Base-by-base conservation (phyloP, 2,329 filamentous ascomycete genomes). In the Rhynchosporium graminicola region DNA sequence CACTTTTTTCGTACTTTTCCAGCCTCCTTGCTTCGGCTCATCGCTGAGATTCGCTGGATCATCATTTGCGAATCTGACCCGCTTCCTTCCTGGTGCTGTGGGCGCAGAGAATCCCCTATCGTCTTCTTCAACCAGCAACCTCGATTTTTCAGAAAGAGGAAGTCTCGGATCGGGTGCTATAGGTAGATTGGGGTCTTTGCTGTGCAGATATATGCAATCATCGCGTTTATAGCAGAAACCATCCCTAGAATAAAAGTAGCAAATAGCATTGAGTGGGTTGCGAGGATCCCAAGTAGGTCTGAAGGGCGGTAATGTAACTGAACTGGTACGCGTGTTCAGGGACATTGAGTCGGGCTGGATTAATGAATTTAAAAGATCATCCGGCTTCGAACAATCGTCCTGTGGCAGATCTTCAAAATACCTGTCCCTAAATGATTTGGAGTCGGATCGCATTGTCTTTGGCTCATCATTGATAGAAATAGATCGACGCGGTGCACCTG, bases 11-110 rank as follows among this genome's bases (percentile, higher is more conserved):
- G 40, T 28, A 10, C 13, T 36, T 40, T 10, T 4, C 12, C 3
- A 9, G 26, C 51, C 36, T 26, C 5, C 54, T 45, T 13, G 48
- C 28, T 36, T 47, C 29, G 13, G 40, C 31, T 10, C n/a, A 15
- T 9, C 38, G 6, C 15, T 36, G 6, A 36, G 9, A 36, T 36
- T 10, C 33, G 5, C 9, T 36, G 60, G 28, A 3, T 62, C 61
- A 20, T 50, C 36, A 26, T n/a, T 46, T 10, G 47, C 57, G 45
- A 66, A 68, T 42, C 55, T 60, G 28, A 68, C 66, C 10, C 57
- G 60, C 29, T 65, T 68, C 56, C 29, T 40, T 58, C 31, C 31
- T 26, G 43, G 3, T 46, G 43, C n/a, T 4, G 9, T 31, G 56
- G 9, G 33, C 28, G 15, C 20, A 20, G 8, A 54, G 12, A 28